Conservation (phyloP, 192 early-diverging fungal genomes). For the Mortierella claussenii region DNA sequence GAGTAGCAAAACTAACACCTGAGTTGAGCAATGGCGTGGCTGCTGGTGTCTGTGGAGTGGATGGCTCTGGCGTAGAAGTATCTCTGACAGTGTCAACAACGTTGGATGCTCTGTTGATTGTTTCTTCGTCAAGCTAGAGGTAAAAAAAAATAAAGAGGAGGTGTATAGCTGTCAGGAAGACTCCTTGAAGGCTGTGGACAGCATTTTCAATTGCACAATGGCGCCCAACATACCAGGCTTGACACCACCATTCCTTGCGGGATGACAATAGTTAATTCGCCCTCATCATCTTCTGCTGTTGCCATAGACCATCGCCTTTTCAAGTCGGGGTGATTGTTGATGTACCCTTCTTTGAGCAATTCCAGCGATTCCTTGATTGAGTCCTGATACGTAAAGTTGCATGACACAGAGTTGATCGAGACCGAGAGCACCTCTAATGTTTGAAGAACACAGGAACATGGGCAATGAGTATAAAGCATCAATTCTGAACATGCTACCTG, state of each 20-base stretch:
- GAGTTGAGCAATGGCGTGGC: conserved; percentile 14
- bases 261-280: conserved; percentile 55
- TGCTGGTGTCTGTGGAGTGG: conserved; percentile 48
- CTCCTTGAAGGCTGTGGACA: conserved; percentile 7
- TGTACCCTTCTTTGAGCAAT: conserved; percentile 44
- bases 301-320: conserved; percentile 58
- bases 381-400: conserved; percentile 54
- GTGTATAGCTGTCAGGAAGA: too few relatives aligned
- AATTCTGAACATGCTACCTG: not conserved
- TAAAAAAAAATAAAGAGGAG: too few relatives aligned
- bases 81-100: conserved; percentile 25
- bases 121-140: conserved; percentile 35
- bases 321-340: conserved; percentile 60
- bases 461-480: not conserved
- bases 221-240: conserved; percentile 26
- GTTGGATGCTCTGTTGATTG: conserved; percentile 24
- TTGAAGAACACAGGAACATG: not conserved
- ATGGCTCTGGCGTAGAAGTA: conserved; percentile 39
- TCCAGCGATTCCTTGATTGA: conserved; percentile 54
- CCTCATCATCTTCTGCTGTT: conserved; percentile 60
- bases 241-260: conserved; percentile 47
- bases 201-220: not conserved
- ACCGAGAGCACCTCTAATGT: conserved; percentile 50
- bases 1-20: conserved; percentile 48
- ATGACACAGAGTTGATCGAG: conserved; percentile 45